Evolutionary conservation across 78 protist species (phyloP), one percentile per base, ranked within the genome.

Genomic region (Tieghemostelium lacteum): DNA sequence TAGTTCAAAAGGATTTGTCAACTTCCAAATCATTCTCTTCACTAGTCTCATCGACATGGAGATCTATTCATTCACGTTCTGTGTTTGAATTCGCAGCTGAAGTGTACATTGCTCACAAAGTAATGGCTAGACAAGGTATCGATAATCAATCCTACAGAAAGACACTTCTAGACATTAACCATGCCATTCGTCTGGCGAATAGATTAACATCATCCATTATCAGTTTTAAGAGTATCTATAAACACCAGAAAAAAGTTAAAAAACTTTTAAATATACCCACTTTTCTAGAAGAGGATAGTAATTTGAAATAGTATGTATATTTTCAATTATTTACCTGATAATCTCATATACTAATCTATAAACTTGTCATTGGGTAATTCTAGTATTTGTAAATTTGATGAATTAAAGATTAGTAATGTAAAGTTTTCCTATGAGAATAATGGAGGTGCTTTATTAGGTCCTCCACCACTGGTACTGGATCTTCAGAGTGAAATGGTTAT

Each of bases 61-160:
- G 86, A 66, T 86, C 92, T 14, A 86, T 86, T 42, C 73, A 86
- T 33, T 52, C 52, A 24, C 49, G 86, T 19, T 86, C 87, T 19
- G 76, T 86, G n/a, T 86, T 86, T 42, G 92, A 73, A 57, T 86
- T 75, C 40, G 92, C 83, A 2, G 77, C 75, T 1, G 92, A 86
- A n/a, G 92, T 86, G 19, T 86, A 66, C 69, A 75, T 86, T 0
- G 92, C 86, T 40, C 92, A 86, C 31, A 74, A 75, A 65, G 75
- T 86, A 17, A 86, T 86, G 92, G 31, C 49, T 3, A 40, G 92
- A 29, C 78, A 71, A 45, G 31, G 37, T 52, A 86, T 86, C 1
- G 42, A 86, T 60, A 75, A 86, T 28, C 75, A 74, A 75, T 71
- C 55, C 12, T 86, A 75, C 31, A 52, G 87, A 39, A 86, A 70